Percentiles rank a stretch among this genome's conserved stretches.
phyloP scores from a whole-genome alignment of 1,284 basidiomycete genomes.

The Moesziomyces globuligerus region DNA sequence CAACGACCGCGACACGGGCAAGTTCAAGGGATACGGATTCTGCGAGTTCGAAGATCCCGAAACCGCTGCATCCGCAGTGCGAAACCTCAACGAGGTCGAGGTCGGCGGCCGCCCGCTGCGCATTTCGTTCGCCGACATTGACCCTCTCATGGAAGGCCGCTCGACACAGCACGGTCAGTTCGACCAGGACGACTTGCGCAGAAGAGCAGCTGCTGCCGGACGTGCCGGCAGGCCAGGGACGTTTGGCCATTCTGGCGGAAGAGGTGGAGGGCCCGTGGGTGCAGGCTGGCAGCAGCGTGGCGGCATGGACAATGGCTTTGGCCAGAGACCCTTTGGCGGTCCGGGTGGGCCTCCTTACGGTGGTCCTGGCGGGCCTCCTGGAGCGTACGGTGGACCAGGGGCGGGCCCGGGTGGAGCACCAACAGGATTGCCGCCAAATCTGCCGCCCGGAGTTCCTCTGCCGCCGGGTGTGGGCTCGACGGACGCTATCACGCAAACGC shows the following conservation, averaged over 20 bases:
- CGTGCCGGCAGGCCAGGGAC: conserved; percentile 43
- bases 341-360: conserved; percentile 22
- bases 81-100: conserved; percentile 81
- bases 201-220: conserved; percentile 40
- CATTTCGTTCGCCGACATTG: conserved; percentile 76
- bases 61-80: conserved; percentile 83
- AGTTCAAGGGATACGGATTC: conserved; percentile 96
- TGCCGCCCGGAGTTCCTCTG: conserved; percentile 83
- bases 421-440: conserved; percentile 71
- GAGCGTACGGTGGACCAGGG: conserved; percentile 23
- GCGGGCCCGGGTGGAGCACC: conserved; percentile 48
- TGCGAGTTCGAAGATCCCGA: conserved; percentile 97
- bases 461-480: conserved; percentile 80
- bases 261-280: conserved; percentile 15
- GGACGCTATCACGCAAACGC: conserved; percentile 86
- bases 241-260: conserved; percentile 36
- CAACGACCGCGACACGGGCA: conserved; percentile 93
- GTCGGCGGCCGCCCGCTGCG: conserved; percentile 85
- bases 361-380: conserved; percentile 21
- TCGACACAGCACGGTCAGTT: conserved; percentile 61
- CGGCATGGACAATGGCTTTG: conserved; percentile 26
- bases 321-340: conserved; percentile 23
- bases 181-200: conserved; percentile 45
- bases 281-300: conserved; percentile 35
- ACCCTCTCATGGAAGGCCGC: conserved; percentile 60